A percentile compares a stretch with the other conserved stretches of the same genome.
Conservation (phyloP, 164 flowering plant genomes). For the Magnolia sinica region DNA sequence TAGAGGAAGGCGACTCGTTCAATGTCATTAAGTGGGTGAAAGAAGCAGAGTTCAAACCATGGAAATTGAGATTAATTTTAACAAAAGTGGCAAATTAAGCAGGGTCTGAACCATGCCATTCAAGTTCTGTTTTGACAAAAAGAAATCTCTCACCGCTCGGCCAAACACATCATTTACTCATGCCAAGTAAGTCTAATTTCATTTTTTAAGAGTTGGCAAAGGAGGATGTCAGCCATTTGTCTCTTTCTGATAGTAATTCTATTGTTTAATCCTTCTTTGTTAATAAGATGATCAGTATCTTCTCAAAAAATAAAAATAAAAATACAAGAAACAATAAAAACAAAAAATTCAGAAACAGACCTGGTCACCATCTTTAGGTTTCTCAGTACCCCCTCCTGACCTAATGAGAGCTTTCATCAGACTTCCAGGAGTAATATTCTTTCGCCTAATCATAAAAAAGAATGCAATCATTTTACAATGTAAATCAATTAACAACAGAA, state of each 20-base stretch:
- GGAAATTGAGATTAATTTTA: too few species aligned
- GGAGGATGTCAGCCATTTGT: background rate
- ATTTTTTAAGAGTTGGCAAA: too few species aligned
- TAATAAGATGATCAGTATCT: too few species aligned
- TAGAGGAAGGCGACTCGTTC: too few species aligned
- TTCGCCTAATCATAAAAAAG: conserved; percentile 42
- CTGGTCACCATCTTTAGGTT: conserved; percentile 85
- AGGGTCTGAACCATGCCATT: background rate
- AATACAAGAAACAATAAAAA: too few species aligned
- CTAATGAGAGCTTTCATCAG: conserved; percentile 87
- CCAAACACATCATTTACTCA: too few species aligned
- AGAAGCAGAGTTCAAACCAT: too few species aligned
- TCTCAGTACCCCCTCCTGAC: conserved; percentile 67
- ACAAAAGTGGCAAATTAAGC: background rate
- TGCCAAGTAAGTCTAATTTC: too few species aligned
- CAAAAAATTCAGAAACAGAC: conserved; percentile 26
- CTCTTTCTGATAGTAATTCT: background rate
- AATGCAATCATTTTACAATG: background rate
- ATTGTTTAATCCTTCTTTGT: background rate
- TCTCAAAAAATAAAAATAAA: too few species aligned
- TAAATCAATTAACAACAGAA: background rate
- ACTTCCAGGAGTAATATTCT: conserved; percentile 74
- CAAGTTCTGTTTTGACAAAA: background rate
- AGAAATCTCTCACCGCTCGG: background rate
- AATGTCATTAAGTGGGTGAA: too few species aligned